Evolutionary conservation across 2,329 filamentous ascomycete genomes (phyloP), one percentile per base, ranked within the genome.

Genomic region (Bipolaris bicolor): DNA sequence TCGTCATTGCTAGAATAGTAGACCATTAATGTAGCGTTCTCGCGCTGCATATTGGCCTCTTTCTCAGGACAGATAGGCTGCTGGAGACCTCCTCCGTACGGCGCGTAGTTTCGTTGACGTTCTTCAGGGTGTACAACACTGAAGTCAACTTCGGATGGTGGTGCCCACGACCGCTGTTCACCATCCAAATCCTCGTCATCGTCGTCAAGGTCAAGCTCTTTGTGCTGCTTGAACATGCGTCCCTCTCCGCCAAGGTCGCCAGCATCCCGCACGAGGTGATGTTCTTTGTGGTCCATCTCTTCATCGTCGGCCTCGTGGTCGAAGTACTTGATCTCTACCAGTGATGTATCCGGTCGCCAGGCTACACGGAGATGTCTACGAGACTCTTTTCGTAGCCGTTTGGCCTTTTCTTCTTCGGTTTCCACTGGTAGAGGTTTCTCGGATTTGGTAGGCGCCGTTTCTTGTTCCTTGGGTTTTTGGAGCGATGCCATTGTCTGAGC

Each of bases 261-360:
- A 3, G 88, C 88, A 73, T 92, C 89, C 47, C 86, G 86, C 39
- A 88, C 84, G 82, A 91, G 87, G 67, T 86, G 89, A 53, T 83
- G 81, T 52, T 86, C 84, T 53, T 89, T 83, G 51, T 87, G 36
- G 31, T 58, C 46, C 55, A 58, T 88, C 55, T 87, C 82, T 64
- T 91, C 88, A 70, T 92, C 90, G 1, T 84, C 83, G 1, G 86
- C 86, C 60, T 91, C 88, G 66, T 91, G 90, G 52, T 87, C 86
- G 76, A 93, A 92, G 48, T 88, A 79, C 61, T 85, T 84, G 52
- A 91, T 80, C 64, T 90, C 80, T 1, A 87, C 87, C 29, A 94
- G 81, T 29, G 86, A 84, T 16, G 83, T 79, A 48, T 89, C 89
- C 0, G 86, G 82, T 69, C 88, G 90, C 82, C 90, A 94, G 6